A percentile compares a stretch with the other conserved stretches of the same genome.
These are phyloP conservation scores for Drosera capensis DNA, from an alignment of 148 eudicot genomes.

Conservation along the genomic window DNA sequence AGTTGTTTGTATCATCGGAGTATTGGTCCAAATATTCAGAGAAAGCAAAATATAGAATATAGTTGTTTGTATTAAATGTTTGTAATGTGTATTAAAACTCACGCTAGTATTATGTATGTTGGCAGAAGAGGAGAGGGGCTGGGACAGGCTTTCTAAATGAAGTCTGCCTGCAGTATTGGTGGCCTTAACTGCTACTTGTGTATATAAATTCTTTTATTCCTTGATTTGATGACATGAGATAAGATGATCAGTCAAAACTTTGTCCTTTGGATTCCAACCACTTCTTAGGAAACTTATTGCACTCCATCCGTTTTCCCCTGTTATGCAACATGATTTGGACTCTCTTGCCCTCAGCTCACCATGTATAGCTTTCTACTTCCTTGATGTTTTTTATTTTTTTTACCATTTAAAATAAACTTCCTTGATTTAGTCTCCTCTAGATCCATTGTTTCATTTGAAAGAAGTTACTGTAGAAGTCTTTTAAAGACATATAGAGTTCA, in stretches of 20 bases:
- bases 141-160: constrained; percentile 17
- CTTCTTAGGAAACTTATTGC: not conserved
- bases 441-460: no score
- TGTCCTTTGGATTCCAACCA: constrained; percentile 10
- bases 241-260: constrained; percentile 4
- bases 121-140: constrained; percentile 13
- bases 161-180: not conserved
- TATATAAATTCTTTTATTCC: constrained; percentile 14
- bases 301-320: not conserved
- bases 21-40: not conserved
- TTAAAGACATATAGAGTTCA: no score
- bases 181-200: not conserved
- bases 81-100: not conserved
- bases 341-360: not conserved
- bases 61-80: constrained; percentile 7
- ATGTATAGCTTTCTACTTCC: not conserved
- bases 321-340: not conserved
- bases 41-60: not conserved
- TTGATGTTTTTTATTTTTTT: no score
- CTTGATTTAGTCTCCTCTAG: no score
- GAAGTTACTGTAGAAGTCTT: no score
- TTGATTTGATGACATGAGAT: not conserved
- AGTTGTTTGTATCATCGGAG: no score
- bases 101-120: no score
- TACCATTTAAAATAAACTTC: no score